Percentiles rank a stretch among this genome's conserved stretches.
phyloP scores from a whole-genome alignment of 2,329 filamentous ascomycete genomes.

The Phoma herbarum region DNA sequence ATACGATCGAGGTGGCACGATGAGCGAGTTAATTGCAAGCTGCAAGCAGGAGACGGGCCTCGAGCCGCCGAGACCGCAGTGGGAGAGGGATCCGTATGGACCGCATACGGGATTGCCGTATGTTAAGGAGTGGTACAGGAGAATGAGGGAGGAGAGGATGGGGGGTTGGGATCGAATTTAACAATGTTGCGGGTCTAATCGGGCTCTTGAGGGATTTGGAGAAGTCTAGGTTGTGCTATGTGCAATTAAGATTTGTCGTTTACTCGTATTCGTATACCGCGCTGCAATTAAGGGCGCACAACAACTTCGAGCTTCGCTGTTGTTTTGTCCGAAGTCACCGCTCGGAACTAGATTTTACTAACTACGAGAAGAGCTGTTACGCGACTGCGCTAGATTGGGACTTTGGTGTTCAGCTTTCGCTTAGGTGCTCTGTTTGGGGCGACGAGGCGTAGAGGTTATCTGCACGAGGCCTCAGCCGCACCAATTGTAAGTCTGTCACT shows the following conservation, averaged over 20 bases:
- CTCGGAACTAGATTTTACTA: not conserved
- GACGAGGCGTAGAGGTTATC: not conserved
- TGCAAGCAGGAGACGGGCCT: slow-evolving; percentile 57
- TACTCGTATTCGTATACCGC: too few relatives aligned
- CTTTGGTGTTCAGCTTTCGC: not conserved
- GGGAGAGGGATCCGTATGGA: slow-evolving; percentile 57
- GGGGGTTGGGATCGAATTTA: slow-evolving; percentile 32
- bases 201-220: not conserved
- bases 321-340: not conserved
- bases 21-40: slow-evolving; percentile 50
- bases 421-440: not conserved
- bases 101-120: slow-evolving; percentile 57
- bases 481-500: not conserved
- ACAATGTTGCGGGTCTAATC: not conserved
- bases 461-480: not conserved
- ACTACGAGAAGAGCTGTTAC: not conserved
- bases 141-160: slow-evolving; percentile 43
- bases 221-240: not conserved
- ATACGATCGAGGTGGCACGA: slow-evolving; percentile 57
- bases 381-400: not conserved
- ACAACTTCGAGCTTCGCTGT: not conserved
- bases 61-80: slow-evolving; percentile 54
- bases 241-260: not conserved
- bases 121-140: slow-evolving; percentile 56
- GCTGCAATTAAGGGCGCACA: not conserved